phyloP scores from a whole-genome alignment of 805 yeast genomes.

The Spathaspora arborariae region DNA sequence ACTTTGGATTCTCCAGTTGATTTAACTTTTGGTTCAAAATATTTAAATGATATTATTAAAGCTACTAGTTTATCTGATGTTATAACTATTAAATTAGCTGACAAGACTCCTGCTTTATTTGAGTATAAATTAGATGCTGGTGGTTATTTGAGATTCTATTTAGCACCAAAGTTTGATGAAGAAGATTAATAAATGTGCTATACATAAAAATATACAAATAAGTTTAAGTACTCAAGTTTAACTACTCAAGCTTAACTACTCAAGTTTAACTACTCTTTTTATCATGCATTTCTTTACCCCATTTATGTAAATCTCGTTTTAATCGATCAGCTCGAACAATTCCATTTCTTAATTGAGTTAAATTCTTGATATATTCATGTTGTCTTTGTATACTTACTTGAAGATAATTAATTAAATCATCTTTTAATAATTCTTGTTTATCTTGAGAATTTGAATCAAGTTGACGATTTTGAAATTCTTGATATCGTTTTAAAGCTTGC shows the following conservation, averaged over 20 bases:
- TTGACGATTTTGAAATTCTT: constrained; percentile 23
- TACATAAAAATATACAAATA: constrained; percentile 1
- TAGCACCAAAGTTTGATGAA: constrained; percentile 97
- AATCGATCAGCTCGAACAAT: constrained; percentile 75
- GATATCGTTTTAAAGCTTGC: constrained; percentile 29
- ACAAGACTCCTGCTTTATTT: constrained; percentile 89
- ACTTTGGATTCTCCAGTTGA: constrained; percentile 83
- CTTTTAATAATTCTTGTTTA: constrained; percentile 58
- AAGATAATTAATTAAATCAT: constrained; percentile 38
- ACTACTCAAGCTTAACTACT: too few relatives aligned
- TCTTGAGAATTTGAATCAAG: constrained; percentile 16
- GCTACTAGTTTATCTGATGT: constrained; percentile 75
- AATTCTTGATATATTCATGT: constrained; percentile 81
- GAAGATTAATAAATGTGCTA: constrained; percentile 50
- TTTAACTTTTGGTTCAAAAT: constrained; percentile 87
- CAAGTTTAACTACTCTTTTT: constrained; percentile 20
- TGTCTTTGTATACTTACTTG: constrained; percentile 46
- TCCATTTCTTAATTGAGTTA: constrained; percentile 70
- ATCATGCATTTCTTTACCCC: constrained; percentile 84
- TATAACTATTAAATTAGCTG: constrained; percentile 82
- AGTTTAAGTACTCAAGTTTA: too few relatives aligned
- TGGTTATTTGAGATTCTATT: constrained; percentile 91
- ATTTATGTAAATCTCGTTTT: constrained; percentile 63
- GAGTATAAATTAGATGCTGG: constrained; percentile 82
- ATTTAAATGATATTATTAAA: constrained; percentile 85